Evolutionary conservation across 2,329 filamentous ascomycete species (phyloP), one percentile per base, ranked within the genome.

Genomic region (Mariannaea sp.): DNA sequence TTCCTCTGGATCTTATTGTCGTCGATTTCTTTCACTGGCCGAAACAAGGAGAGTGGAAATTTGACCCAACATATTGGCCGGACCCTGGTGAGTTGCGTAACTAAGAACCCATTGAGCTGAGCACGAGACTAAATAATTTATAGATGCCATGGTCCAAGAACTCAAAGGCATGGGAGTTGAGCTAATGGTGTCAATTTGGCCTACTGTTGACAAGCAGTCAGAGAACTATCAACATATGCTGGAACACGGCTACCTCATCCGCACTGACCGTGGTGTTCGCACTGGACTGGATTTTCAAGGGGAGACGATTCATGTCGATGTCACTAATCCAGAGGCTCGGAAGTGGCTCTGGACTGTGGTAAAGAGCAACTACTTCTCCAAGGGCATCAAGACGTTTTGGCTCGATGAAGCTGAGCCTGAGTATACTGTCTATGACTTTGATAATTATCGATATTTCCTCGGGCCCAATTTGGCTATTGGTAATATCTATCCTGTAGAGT

Each of bases 151-250:
- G 85, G 74, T 87, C 19, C 71, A 74, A 32, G 85, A 88, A 65
- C 88, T 1, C 75, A 80, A 35, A 73, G 77, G 8, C 0, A 68
- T 88, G 54, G 75, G 77, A 0, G 79, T 88, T 39, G 84, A 88
- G 62, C 75, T 87, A 3, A 88, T 88, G 84, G 82, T 88, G 0
- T 87, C 83, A 0, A 80, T 88, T 59, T 88, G 86, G 85, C 85
- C 85, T 0, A 87, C 84, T 0, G 84, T 88, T 1, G 83, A 87
- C 47, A 76, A 74, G 10, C 64, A 68, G 2, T 83, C 80, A 0
- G 80, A 84, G 35, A 86, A 86, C 65, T 87, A 80, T 62, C 61
- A 75, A 0, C 80, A 86, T 57, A 86, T 88, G 83, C 69, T 85
- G 0, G 22, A 80, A 49, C 74, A 76, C 8, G 85, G 85, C 0